Percentiles rank a stretch among this genome's conserved stretches.
Conservation (phyloP, 2,329 filamentous ascomycete genomes). For the Bipolaris bicolor region DNA sequence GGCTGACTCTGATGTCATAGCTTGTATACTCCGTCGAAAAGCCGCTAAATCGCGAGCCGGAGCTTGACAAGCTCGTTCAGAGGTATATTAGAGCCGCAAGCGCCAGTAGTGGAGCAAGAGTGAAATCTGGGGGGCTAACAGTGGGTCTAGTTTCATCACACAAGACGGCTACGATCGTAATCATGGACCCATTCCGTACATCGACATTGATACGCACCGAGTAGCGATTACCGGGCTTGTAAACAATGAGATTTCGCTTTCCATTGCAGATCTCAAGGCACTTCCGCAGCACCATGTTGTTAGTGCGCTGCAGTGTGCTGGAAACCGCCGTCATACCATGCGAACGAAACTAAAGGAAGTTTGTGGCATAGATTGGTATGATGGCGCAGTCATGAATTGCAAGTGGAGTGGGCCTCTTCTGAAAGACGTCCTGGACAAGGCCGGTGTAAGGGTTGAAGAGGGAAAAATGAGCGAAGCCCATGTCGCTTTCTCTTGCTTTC, state of each 20-base stretch:
- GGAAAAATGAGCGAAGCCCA: constrained; percentile 49
- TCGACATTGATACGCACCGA: constrained; percentile 50
- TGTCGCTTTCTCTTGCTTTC: constrained; percentile 63
- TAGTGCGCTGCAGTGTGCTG: constrained; percentile 66
- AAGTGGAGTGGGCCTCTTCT: constrained; percentile 60
- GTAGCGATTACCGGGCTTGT: constrained; percentile 61
- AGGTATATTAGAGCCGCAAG: constrained; percentile 38
- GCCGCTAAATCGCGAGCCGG: constrained; percentile 58
- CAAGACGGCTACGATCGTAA: constrained; percentile 62
- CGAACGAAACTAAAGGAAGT: constrained; percentile 65
- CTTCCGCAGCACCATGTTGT: constrained; percentile 62
- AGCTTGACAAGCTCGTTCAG: constrained; percentile 52
- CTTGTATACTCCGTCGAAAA: constrained; percentile 53
- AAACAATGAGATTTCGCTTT: constrained; percentile 52
- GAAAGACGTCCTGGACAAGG: constrained; percentile 57
- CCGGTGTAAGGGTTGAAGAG: constrained; percentile 49
- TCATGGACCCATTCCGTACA: constrained; percentile 60
- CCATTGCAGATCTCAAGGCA: constrained; percentile 54
- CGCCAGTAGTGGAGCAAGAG: not conserved
- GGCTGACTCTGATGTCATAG: constrained; percentile 35
- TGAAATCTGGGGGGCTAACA: not conserved
- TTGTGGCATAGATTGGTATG: constrained; percentile 65
- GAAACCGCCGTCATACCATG: constrained; percentile 67
- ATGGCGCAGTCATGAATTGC: constrained; percentile 67
- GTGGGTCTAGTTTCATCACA: constrained; percentile 55